Evolutionary conservation across 2,329 filamentous ascomycete genomes (phyloP).

Genomic region (Pseudocercospora fuligena): DNA sequence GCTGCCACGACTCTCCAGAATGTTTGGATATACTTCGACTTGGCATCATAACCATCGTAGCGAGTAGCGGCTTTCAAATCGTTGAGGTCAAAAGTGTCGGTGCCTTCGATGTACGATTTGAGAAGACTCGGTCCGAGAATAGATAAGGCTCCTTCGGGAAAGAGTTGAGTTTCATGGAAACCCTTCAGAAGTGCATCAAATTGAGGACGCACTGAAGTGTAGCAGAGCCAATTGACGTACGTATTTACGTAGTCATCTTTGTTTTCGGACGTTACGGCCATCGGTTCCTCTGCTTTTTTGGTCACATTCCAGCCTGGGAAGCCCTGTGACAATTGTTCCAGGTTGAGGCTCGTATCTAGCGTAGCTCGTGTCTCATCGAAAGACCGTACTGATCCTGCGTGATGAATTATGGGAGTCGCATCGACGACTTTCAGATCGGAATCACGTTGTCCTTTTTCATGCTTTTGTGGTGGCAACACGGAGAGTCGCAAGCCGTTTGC

Average conservation of each 20-base stretch:
- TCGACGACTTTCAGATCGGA: constrained; percentile 9
- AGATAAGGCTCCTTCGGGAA: constrained; percentile 22
- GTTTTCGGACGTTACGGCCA: constrained; percentile 84
- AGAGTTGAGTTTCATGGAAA: constrained; percentile 57
- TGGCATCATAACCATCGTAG: constrained; percentile 80
- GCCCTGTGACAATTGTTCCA: constrained; percentile 23
- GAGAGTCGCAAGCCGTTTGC: constrained; percentile 58
- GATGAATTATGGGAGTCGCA: constrained; percentile 7
- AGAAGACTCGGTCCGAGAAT: constrained; percentile 73
- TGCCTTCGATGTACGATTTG: constrained; percentile 80
- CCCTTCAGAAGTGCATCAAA: constrained; percentile 80
- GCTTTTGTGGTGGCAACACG: constrained; percentile 39
- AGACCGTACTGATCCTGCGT: neutral
- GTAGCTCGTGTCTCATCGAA: neutral
- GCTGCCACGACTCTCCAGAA: constrained; percentile 83
- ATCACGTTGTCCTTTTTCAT: neutral
- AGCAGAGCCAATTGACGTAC: constrained; percentile 82
- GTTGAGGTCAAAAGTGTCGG: constrained; percentile 76
- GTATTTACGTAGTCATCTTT: constrained; percentile 78
- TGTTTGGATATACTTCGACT: constrained; percentile 70
- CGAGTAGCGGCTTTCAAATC: constrained; percentile 72
- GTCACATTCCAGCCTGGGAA: constrained; percentile 62
- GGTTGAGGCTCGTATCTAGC: neutral
- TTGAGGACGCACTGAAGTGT: constrained; percentile 76
- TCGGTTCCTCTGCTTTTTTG: constrained; percentile 40